phyloP scores from a whole-genome alignment of 805 yeast species.

The Candida gorgasii region DNA sequence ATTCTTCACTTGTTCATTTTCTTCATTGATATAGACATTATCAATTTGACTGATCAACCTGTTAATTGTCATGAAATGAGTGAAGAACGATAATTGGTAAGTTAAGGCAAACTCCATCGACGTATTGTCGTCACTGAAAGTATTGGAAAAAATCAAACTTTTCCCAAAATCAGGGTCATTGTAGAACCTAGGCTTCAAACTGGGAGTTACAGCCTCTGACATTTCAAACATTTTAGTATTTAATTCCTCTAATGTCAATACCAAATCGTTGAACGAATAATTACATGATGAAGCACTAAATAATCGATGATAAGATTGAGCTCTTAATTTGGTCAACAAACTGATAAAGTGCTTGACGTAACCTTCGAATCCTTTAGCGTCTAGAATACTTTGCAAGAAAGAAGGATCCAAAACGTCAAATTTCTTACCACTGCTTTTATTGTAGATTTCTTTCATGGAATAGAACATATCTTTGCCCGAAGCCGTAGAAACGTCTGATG shows the following conservation, averaged over 20 bases:
- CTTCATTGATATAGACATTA: constrained; percentile 13
- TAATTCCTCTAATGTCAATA: constrained; percentile 23
- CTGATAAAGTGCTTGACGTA: constrained; percentile 14
- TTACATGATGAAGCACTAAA: constrained; percentile 31
- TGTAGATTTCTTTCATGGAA: neutral
- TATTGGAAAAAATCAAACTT: constrained; percentile 6
- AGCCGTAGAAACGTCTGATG: constrained; percentile 31
- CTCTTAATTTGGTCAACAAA: constrained; percentile 28
- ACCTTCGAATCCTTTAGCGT: constrained; percentile 11
- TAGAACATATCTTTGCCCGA: constrained; percentile 20
- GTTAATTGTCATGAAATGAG: constrained; percentile 39
- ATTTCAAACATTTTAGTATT: constrained; percentile 31
- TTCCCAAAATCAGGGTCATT: constrained; percentile 31
- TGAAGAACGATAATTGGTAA: constrained; percentile 32
- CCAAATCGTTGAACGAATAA: constrained; percentile 21
- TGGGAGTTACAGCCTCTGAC: constrained; percentile 19
- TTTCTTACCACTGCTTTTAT: neutral
- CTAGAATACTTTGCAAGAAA: constrained; percentile 9
- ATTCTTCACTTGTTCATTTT: constrained; percentile 19
- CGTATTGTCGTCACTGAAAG: neutral
- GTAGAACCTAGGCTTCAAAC: constrained; percentile 30
- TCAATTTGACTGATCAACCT: constrained; percentile 22
- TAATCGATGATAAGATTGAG: constrained; percentile 29
- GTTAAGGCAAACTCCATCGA: constrained; percentile 14
- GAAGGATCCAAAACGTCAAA: constrained; percentile 11